phyloP scores from a whole-genome alignment of 1,139 yeast genomes.

The Barnettozyma hawaiiensis region DNA sequence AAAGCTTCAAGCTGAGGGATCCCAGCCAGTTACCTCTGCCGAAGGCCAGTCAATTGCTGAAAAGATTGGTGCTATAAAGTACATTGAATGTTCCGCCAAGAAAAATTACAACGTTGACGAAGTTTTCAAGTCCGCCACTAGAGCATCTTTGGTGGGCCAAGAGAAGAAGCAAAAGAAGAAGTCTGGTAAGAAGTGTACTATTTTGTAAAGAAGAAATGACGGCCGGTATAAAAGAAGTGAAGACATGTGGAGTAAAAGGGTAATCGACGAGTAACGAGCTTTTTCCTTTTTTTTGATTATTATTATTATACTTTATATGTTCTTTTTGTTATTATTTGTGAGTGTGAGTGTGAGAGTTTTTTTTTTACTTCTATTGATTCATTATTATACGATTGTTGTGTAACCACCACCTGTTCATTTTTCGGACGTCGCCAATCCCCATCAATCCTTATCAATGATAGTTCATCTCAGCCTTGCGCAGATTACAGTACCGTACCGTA shows the following conservation, averaged over 20 bases:
- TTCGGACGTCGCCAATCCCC: too few relatives aligned
- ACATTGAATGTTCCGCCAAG: slow-evolving; percentile 91
- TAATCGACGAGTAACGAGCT: not conserved
- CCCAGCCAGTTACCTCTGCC: slow-evolving; percentile 66
- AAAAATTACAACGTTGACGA: slow-evolving; percentile 88
- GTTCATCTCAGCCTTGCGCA: too few relatives aligned
- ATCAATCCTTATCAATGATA: too few relatives aligned
- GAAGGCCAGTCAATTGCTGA: slow-evolving; percentile 86
- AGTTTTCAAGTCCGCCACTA: slow-evolving; percentile 88
- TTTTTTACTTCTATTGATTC: slow-evolving; percentile 1
- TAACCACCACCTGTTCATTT: too few relatives aligned
- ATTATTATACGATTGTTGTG: not conserved
- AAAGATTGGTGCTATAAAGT: slow-evolving; percentile 80
- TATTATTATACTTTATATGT: too few relatives aligned
- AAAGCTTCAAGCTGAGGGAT: slow-evolving; percentile 67
- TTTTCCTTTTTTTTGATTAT: not conserved
- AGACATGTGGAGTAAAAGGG: slow-evolving; percentile 2
- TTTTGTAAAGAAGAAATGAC: too few relatives aligned
- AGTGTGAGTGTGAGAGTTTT: not conserved
- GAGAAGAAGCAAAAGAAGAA: slow-evolving; percentile 30
- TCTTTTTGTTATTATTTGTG: too few relatives aligned
- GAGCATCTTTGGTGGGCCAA: slow-evolving; percentile 41
- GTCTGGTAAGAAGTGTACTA: slow-evolving; percentile 34
- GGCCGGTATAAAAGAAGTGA: too few relatives aligned
- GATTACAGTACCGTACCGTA: too few relatives aligned